These are phyloP conservation scores for Cephaloascus albidus DNA, from an alignment of 805 yeast genomes.

Conservation along the genomic window DNA sequence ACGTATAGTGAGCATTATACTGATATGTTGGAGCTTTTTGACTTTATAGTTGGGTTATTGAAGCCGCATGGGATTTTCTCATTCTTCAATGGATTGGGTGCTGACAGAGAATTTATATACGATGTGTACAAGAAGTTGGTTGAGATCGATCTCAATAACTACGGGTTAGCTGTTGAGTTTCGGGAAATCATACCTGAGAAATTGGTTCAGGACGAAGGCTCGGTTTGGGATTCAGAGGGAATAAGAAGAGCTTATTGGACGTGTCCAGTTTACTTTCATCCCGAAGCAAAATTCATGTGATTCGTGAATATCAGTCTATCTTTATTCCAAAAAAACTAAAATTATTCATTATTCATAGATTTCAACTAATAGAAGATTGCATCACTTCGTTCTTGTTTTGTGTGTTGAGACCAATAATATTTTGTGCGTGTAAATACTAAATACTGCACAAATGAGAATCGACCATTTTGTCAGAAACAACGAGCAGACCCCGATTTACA, in stretches of 20 bases:
- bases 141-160: slow-evolving; percentile 67
- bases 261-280: slow-evolving; percentile 61
- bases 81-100: slow-evolving; percentile 75
- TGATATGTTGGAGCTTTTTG: slow-evolving; percentile 83
- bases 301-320: too few relatives aligned
- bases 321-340: too few relatives aligned
- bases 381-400: too few relatives aligned
- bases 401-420: too few relatives aligned
- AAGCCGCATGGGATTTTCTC: slow-evolving; percentile 81
- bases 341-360: too few relatives aligned
- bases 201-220: slow-evolving; percentile 17
- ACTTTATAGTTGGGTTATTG: slow-evolving; percentile 69
- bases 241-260: slow-evolving; percentile 60
- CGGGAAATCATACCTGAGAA: slow-evolving; percentile 37
- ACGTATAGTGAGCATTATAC: slow-evolving; percentile 88
- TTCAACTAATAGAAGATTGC: too few relatives aligned
- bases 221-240: slow-evolving; percentile 49
- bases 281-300: slow-evolving; percentile 40
- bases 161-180: slow-evolving; percentile 65
- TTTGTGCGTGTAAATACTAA: too few relatives aligned
- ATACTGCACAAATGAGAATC: too few relatives aligned
- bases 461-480: too few relatives aligned
- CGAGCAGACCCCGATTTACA: too few relatives aligned
- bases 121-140: slow-evolving; percentile 80
- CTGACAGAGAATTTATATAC: slow-evolving; percentile 31